phyloP scores from a whole-genome alignment of 345 rosid species.

The Bruguiera gymnorhiza region DNA sequence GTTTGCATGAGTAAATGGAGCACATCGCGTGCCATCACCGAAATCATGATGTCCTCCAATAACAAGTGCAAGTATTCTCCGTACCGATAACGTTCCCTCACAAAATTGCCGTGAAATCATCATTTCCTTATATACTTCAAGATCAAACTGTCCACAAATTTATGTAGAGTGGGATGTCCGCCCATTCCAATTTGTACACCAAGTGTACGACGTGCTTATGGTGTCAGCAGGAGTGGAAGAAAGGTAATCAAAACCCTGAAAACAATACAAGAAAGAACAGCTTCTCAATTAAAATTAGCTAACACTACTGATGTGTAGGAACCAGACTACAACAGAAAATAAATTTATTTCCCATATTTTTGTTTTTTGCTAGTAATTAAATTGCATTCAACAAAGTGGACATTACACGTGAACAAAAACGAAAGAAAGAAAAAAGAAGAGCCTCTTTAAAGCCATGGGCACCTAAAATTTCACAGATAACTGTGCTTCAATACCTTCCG shows the following conservation, averaged over 20 bases:
- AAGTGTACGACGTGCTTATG: background rate
- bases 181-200: background rate
- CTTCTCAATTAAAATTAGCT: background rate
- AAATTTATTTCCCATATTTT: background rate
- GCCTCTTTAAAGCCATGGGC: background rate
- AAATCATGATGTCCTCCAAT: slow-evolving; percentile 35
- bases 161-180: background rate
- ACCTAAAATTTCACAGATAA: background rate
- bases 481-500: background rate
- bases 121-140: slow-evolving; percentile 9
- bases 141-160: background rate
- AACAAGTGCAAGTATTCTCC: slow-evolving; percentile 13
- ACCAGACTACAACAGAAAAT: background rate
- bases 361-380: background rate
- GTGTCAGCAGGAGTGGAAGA: background rate
- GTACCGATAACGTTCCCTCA: slow-evolving; percentile 12
- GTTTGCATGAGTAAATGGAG: slow-evolving; percentile 26
- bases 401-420: no score
- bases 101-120: slow-evolving; percentile 6
- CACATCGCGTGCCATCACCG: slow-evolving; percentile 22
- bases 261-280: background rate
- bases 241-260: background rate
- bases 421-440: background rate
- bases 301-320: background rate
- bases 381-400: background rate